Evolutionary conservation across 2,329 filamentous ascomycete genomes (phyloP).

Genomic region (Claviceps pazoutovae): DNA sequence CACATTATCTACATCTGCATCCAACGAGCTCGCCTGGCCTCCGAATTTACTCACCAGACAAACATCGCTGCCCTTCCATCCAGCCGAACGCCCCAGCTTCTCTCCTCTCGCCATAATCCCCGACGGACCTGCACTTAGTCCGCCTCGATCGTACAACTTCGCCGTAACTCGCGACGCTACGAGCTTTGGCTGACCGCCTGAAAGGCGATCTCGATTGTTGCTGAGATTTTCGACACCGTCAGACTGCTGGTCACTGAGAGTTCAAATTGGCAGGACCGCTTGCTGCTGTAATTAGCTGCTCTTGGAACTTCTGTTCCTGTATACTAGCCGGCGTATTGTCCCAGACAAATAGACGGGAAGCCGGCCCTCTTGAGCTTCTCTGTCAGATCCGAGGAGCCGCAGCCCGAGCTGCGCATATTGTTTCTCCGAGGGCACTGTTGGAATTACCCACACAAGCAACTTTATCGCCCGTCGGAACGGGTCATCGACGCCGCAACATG

Average conservation of each 20-base stretch:
- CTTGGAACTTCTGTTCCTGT: constrained; percentile 1
- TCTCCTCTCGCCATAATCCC: no score
- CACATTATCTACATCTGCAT: background rate
- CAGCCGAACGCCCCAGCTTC: no score
- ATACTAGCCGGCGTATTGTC: background rate
- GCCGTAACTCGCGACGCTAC: no score
- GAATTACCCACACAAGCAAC: background rate
- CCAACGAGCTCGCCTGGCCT: background rate
- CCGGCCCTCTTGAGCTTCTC: background rate
- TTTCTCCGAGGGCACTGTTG: no score
- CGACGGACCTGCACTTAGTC: no score
- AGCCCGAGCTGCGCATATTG: background rate
- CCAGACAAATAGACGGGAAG: background rate
- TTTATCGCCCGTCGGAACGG: no score
- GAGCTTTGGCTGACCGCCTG: constrained; percentile 15
- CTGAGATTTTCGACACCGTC: no score
- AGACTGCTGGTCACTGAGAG: background rate
- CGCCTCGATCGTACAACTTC: no score
- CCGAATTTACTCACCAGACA: background rate
- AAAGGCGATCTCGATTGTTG: constrained; percentile 13
- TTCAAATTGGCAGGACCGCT: constrained; percentile 1
- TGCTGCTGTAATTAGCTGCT: constrained; percentile 2
- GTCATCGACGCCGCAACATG: constrained; percentile 31
- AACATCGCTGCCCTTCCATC: no score
- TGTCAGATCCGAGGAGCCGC: no score